phyloP scores from a whole-genome alignment of 2,329 filamentous ascomycete genomes.

The Colletotrichum musae region DNA sequence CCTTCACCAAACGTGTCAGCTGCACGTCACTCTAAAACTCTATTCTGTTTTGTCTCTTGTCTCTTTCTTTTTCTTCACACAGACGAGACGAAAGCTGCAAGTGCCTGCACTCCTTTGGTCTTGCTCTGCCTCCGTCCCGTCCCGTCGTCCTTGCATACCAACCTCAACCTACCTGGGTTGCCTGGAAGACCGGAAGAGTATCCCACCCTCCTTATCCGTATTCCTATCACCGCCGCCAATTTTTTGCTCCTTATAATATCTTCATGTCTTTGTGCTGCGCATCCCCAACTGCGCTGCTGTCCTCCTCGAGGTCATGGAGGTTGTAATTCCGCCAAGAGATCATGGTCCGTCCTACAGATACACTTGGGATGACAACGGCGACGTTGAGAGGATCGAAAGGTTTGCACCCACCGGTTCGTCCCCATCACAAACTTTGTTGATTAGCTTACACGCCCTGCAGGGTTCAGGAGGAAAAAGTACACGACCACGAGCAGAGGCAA shows the following conservation, averaged over 20 bases:
- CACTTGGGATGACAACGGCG: constrained; percentile 42
- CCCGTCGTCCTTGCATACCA: too few relatives aligned
- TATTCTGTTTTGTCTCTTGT: constrained; percentile 34
- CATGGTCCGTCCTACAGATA: constrained; percentile 41
- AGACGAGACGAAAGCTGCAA: constrained; percentile 36
- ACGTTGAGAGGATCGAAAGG: constrained; percentile 41
- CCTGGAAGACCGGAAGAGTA: neutral
- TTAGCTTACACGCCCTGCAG: constrained; percentile 25
- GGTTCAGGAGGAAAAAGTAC: constrained; percentile 10
- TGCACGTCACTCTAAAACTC: constrained; percentile 40
- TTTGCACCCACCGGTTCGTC: neutral
- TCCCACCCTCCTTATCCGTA: constrained; percentile 21
- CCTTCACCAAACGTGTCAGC: constrained; percentile 41
- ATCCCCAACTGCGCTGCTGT: constrained; percentile 24
- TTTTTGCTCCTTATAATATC: constrained; percentile 17
- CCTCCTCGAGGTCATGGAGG: constrained; percentile 40
- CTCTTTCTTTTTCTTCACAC: neutral
- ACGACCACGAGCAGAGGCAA: constrained; percentile 13
- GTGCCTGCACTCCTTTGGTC: constrained; percentile 34
- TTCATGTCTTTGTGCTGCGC: constrained; percentile 38
- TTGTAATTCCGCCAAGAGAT: constrained; percentile 42
- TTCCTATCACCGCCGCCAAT: constrained; percentile 17
- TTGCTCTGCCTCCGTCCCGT: constrained; percentile 4
- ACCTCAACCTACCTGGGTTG: constrained; percentile 4
- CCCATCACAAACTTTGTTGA: neutral